Conservation (phyloP, 2,329 filamentous ascomycete genomes). For the Colletotrichum lindemuthianum region DNA sequence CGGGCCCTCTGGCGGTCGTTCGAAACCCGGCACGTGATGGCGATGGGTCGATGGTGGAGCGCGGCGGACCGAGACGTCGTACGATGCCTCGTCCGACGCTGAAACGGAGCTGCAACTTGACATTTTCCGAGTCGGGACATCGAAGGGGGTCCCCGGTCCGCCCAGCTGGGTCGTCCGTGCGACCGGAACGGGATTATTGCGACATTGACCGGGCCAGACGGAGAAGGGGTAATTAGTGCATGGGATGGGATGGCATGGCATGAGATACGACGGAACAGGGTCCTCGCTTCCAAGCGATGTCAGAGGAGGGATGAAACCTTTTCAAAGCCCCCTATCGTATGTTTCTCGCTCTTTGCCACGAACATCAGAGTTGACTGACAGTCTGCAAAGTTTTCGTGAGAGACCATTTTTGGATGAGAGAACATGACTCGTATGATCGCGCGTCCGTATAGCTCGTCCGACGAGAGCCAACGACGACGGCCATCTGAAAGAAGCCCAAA, state of each 20-base stretch:
- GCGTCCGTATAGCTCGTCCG: too few species aligned
- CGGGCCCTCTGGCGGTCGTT: conserved; percentile 6
- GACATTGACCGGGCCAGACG: too few species aligned
- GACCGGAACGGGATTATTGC: too few species aligned
- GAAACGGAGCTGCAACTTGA: conserved; percentile 35
- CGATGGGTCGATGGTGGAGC: conserved; percentile 31
- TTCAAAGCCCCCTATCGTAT: conserved; percentile 10
- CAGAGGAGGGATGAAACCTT: conserved; percentile 19
- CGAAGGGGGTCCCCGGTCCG: neutral
- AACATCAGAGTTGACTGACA: too few species aligned
- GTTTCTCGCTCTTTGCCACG: neutral
- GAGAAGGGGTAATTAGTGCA: neutral
- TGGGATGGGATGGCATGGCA: neutral
- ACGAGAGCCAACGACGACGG: too few species aligned
- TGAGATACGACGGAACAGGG: neutral
- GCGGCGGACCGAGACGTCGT: conserved; percentile 27
- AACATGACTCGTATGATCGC: too few species aligned
- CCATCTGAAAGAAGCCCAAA: too few species aligned
- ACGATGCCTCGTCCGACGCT: conserved; percentile 30
- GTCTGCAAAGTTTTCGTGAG: too few species aligned
- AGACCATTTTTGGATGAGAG: too few species aligned
- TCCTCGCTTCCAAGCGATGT: neutral
- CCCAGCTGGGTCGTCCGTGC: neutral
- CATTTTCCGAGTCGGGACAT: neutral
- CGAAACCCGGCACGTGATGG: conserved; percentile 22